Base-by-base conservation (phyloP, 2,329 filamentous ascomycete genomes). In the Pestalotiopsis sp. region DNA sequence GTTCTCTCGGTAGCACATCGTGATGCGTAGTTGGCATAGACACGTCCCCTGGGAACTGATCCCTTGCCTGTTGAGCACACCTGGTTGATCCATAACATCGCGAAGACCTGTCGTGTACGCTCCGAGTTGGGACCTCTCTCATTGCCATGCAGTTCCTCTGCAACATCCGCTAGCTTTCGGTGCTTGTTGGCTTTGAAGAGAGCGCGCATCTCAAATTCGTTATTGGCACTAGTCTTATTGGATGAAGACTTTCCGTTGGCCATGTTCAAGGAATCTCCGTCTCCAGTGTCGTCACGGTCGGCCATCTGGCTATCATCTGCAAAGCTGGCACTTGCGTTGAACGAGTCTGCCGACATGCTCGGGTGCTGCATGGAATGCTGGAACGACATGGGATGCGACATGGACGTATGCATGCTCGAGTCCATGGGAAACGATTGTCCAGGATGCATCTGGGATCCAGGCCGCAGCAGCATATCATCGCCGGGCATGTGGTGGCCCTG, bases 21-120 rank as follows among this genome's bases (percentile, higher is more conserved):
- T 31, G 93, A 94, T 62, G 95, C 96, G 80, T 99, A 99, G 78
- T 95, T 95, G 70, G 95, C 94, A 80, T 98, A 99, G 2, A 99
- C 96, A 69, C 95, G 89, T 72, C 96, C 96, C 75, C 96, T 88
- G 6, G 96, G 94, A 0, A 98, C 95, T 5, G 96, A 98, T 1
- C 91, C 92, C 78, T 93, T 93, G 58, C 92, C 92, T 70, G 89
- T 89, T 60, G 88, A 85, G 80, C 93, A 95, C 1, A 92, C 90
- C 65, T 87, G 86, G 75, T 91, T 91, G 73, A 95, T 89, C 92
- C 93, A 97, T 64, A 95, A 85, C 92, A 97, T 95, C 25, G 93
- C 93, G 81, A 96, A 96, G 9, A 96, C 88, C 78, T 96, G 93
- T 70, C 94, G 92, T 27, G 92, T 92, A 74, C 94, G 89, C 80